Evolutionary conservation across 768 basidiomycete species (phyloP).

Genomic region (Phanerochaete carnosa): DNA sequence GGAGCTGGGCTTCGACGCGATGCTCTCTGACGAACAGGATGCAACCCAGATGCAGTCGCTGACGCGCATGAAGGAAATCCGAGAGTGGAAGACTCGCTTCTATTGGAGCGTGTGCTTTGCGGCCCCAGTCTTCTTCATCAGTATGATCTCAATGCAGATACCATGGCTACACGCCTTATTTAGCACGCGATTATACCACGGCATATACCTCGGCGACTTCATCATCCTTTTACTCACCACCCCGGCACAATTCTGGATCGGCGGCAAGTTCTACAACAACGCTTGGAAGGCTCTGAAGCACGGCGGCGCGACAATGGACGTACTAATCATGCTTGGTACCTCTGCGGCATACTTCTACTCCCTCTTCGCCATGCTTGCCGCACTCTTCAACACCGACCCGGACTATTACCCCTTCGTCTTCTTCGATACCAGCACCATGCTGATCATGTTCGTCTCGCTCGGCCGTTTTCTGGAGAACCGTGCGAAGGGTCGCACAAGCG

Average conservation of each 20-base stretch:
- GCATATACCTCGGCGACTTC: slow-evolving; percentile 80
- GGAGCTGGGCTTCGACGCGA: slow-evolving; percentile 88
- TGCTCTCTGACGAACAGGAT: slow-evolving; percentile 76
- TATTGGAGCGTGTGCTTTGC: slow-evolving; percentile 74
- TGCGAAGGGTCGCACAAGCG: slow-evolving; percentile 96
- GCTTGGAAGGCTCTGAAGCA: slow-evolving; percentile 93
- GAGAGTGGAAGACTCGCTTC: slow-evolving; percentile 84
- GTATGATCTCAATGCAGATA: slow-evolving; percentile 78
- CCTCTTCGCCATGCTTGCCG: slow-evolving; percentile 60
- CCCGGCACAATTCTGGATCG: slow-evolving; percentile 92
- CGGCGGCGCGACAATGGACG: slow-evolving; percentile 93
- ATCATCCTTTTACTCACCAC: slow-evolving; percentile 76
- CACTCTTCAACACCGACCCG: slow-evolving; percentile 59
- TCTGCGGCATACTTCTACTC: slow-evolving; percentile 95
- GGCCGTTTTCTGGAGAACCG: slow-evolving; percentile 95
- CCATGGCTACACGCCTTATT: slow-evolving; percentile 55
- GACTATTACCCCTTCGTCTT: slow-evolving; percentile 83
- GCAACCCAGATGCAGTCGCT: slow-evolving; percentile 84
- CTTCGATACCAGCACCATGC: slow-evolving; percentile 99
- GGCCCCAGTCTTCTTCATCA: slow-evolving; percentile 89
- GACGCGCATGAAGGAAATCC: slow-evolving; percentile 85
- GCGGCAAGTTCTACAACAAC: slow-evolving; percentile 79
- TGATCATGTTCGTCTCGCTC: slow-evolving; percentile 94
- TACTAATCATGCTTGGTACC: slow-evolving; percentile 93
- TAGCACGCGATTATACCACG: slow-evolving; percentile 49